Conservation (phyloP, 2,329 filamentous ascomycete species). For the Colletotrichum eleusines region DNA sequence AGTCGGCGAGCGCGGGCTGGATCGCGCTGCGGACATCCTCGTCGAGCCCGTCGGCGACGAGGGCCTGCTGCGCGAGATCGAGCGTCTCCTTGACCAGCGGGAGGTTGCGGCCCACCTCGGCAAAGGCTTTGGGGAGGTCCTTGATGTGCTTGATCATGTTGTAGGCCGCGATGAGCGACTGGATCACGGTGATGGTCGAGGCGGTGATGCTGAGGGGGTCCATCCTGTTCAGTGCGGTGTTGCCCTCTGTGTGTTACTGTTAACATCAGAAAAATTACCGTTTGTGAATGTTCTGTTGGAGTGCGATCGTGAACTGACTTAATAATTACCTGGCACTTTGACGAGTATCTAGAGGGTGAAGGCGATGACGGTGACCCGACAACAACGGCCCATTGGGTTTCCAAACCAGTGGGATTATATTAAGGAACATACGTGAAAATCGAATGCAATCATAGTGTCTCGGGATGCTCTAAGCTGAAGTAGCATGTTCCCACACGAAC, state of each 20-base stretch:
- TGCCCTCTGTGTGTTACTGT: neutral
- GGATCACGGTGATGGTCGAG: constrained; percentile 17
- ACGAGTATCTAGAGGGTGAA: neutral
- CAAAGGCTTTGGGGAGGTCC: constrained; percentile 20
- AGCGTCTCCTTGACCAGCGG: constrained; percentile 17
- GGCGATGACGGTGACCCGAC: neutral
- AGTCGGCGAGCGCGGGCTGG: neutral
- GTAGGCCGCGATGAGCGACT: constrained; percentile 13
- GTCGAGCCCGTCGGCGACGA: neutral
- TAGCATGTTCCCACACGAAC: neutral
- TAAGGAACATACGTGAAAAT: too few species aligned
- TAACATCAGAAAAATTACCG: too few species aligned
- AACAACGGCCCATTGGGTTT: neutral
- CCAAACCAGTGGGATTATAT: too few species aligned
- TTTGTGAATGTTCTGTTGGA: neutral
- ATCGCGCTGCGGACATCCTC: constrained; percentile 1
- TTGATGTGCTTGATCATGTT: constrained; percentile 20
- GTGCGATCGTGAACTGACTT: neutral
- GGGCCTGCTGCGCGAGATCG: constrained; percentile 2
- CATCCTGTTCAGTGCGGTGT: neutral
- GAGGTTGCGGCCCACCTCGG: constrained; percentile 15
- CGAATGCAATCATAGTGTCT: neutral
- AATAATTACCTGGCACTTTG: neutral
- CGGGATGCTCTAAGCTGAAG: neutral
- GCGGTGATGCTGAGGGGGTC: constrained; percentile 24